phyloP scores from a whole-genome alignment of 2,329 filamentous ascomycete genomes.

The Ceratocystis harringtonii region DNA sequence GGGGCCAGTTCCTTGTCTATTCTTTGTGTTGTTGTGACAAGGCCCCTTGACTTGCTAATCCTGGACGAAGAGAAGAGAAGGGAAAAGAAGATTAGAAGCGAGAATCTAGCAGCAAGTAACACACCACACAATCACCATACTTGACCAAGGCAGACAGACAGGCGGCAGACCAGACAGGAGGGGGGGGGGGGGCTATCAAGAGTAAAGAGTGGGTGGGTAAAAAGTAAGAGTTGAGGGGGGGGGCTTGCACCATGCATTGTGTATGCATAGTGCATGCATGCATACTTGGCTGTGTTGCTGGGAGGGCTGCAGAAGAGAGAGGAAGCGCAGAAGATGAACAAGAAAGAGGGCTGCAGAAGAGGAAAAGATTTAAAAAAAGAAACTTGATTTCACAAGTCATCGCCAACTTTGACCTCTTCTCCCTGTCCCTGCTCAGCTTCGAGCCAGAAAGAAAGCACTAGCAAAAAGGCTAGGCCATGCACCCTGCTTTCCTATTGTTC shows the following conservation, averaged over 20 bases:
- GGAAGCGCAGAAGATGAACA: neutral
- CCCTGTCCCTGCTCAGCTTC: too few species aligned
- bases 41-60: neutral
- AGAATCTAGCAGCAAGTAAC: neutral
- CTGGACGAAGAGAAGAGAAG: neutral
- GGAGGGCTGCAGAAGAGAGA: neutral
- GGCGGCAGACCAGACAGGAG: neutral
- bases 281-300: neutral
- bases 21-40: neutral
- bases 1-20: too few species aligned
- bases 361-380: neutral
- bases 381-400: neutral
- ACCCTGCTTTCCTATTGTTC: neutral
- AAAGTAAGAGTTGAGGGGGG: too few species aligned
- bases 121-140: neutral
- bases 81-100: neutral
- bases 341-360: too few species aligned
- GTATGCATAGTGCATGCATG: neutral
- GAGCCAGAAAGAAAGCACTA: too few species aligned
- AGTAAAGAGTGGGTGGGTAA: too few species aligned
- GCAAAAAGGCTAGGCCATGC: neutral
- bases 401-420: too few species aligned
- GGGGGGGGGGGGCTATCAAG: neutral
- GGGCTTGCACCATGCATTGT: neutral
- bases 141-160: neutral